phyloP scores from a whole-genome alignment of 495 filamentous ascomycete genomes.

The Neurospora pannonica region DNA sequence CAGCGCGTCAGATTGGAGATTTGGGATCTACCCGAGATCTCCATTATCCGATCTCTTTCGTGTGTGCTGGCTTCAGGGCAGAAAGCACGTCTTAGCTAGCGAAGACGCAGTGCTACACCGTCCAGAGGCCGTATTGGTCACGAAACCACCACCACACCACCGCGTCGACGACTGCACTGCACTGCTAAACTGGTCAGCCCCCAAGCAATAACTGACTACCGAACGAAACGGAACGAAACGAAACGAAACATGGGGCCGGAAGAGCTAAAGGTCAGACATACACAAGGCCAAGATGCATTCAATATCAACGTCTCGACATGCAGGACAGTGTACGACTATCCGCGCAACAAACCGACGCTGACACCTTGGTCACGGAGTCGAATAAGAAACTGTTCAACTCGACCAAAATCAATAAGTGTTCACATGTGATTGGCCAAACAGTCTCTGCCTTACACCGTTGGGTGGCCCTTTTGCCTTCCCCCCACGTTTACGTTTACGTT shows the following conservation, averaged over 20 bases:
- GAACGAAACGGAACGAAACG: not conserved
- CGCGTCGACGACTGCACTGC: not conserved
- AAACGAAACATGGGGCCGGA: not conserved
- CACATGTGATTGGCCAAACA: not conserved
- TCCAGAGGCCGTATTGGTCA: not conserved
- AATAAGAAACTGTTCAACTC: not conserved
- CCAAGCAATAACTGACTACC: not conserved
- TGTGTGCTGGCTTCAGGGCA: not conserved
- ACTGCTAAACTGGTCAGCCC: not conserved
- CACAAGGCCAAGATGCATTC: not conserved
- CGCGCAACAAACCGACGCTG: not conserved
- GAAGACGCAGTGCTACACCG: not conserved
- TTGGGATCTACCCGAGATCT: not conserved
- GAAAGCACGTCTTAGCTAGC: not conserved
- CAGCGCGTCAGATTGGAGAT: not conserved
- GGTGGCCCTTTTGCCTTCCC: not conserved
- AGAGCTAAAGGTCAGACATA: not conserved
- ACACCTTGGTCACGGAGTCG: not conserved
- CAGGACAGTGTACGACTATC: not conserved
- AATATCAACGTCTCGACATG: not conserved
- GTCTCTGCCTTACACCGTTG: not conserved
- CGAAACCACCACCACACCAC: not conserved
- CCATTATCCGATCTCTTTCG: not conserved
- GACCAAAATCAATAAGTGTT: not conserved
- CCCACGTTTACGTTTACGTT: not conserved